Conservation (phyloP, 805 yeast species). For the Yarrowia sp. region DNA sequence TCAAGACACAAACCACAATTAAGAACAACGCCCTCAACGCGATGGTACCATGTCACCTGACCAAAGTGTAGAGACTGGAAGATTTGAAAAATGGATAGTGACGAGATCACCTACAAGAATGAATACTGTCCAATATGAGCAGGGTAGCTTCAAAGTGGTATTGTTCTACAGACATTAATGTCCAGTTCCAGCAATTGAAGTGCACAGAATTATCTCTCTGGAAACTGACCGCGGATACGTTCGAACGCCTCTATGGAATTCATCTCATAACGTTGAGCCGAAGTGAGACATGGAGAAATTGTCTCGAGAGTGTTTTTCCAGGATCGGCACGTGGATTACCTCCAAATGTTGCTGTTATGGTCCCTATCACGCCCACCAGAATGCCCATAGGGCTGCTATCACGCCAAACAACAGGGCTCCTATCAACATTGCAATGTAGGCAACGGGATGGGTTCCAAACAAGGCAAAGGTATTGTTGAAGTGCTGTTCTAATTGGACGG, state of each 20-base stretch:
- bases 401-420: slow-evolving; percentile 19
- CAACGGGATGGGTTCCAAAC: not conserved
- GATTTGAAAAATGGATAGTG: not conserved
- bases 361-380: slow-evolving; percentile 29
- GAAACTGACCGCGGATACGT: not conserved
- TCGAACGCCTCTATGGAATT: not conserved
- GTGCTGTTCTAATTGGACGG: slow-evolving; percentile 1
- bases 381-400: slow-evolving; percentile 15
- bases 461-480: not conserved
- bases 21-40: not conserved
- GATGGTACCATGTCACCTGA: slow-evolving; percentile 13
- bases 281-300: slow-evolving; percentile 6
- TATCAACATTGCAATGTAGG: slow-evolving; percentile 1
- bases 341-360: not conserved
- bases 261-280: not conserved
- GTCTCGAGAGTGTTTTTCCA: not conserved
- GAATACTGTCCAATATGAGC: no score
- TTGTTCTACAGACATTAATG: no score
- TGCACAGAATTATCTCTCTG: no score
- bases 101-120: no score
- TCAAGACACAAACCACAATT: not conserved
- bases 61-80: not conserved
- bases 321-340: not conserved
- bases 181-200: not conserved
- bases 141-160: no score